These are phyloP conservation scores for Trametes cinnabarina DNA, from an alignment of 768 basidiomycete species.

Conservation along the genomic window DNA sequence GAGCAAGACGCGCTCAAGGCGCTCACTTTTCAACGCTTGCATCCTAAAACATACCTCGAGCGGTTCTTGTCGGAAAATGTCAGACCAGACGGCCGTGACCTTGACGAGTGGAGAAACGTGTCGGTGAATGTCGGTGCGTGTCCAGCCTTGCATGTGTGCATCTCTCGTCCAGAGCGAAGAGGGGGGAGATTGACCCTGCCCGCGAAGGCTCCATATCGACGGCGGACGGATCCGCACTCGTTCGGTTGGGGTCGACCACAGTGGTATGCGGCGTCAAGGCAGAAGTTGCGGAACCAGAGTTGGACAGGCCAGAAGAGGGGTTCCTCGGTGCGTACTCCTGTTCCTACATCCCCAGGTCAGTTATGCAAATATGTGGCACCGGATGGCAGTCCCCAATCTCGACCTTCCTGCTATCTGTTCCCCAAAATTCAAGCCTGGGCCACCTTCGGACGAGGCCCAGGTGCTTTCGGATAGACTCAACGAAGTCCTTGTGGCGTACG, in stretches of 20 bases:
- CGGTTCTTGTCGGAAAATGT: constrained; percentile 76
- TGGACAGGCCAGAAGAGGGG: constrained; percentile 71
- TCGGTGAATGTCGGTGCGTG: constrained; percentile 76
- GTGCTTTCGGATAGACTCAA: constrained; percentile 82
- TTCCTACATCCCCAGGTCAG: not conserved
- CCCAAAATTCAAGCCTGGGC: constrained; percentile 91
- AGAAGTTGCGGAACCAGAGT: constrained; percentile 87
- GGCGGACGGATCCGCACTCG: constrained; percentile 89
- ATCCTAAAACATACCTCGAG: constrained; percentile 85
- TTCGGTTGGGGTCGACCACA: constrained; percentile 89
- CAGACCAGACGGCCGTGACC: constrained; percentile 80
- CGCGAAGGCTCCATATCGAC: constrained; percentile 85
- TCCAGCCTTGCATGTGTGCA: not conserved
- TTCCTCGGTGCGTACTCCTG: constrained; percentile 64
- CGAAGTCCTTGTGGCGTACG: constrained; percentile 72
- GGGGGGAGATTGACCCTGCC: not conserved
- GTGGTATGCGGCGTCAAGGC: constrained; percentile 96
- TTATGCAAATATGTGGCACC: not conserved
- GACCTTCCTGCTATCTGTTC: constrained; percentile 94
- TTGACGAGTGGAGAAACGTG: constrained; percentile 69
- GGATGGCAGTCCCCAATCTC: constrained; percentile 78
- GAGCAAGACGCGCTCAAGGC: constrained; percentile 28
- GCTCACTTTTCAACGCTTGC: constrained; percentile 78
- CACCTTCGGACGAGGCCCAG: constrained; percentile 93
- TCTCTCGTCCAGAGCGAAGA: too few species aligned